phyloP scores from a whole-genome alignment of 768 basidiomycete species.

The Baorangia bicolor region DNA sequence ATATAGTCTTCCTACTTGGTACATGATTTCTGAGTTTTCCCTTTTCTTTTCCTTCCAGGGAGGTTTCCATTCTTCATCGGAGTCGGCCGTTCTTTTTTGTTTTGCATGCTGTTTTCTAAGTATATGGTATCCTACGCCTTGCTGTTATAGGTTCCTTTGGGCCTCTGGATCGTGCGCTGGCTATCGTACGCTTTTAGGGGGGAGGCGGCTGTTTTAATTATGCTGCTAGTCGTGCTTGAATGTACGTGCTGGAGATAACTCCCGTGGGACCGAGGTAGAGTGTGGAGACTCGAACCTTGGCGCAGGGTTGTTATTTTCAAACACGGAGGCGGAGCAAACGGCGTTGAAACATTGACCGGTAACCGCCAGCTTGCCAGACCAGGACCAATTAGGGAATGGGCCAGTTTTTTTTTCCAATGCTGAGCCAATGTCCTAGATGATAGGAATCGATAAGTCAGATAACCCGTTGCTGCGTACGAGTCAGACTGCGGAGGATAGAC shows the following conservation, averaged over 20 bases:
- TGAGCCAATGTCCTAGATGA: neutral
- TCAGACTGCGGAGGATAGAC: neutral
- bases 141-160: neutral
- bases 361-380: neutral
- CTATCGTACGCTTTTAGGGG: constrained; percentile 3
- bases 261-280: neutral
- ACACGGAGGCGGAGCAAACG: neutral
- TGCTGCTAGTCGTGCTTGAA: neutral
- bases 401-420: neutral
- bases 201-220: constrained; percentile 3
- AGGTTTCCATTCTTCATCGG: neutral
- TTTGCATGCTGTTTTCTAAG: constrained; percentile 3
- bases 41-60: neutral
- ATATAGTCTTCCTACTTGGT: constrained; percentile 27
- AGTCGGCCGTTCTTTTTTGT: neutral
- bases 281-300: too few species aligned
- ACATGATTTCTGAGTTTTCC: neutral
- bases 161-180: constrained; percentile 11
- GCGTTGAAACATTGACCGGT: neutral
- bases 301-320: neutral
- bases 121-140: constrained; percentile 11
- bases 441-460: neutral
- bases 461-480: neutral
- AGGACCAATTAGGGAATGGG: neutral
- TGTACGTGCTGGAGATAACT: neutral